Conservation (phyloP, 1,139 yeast genomes). For the Hyphopichia khmerensis region DNA sequence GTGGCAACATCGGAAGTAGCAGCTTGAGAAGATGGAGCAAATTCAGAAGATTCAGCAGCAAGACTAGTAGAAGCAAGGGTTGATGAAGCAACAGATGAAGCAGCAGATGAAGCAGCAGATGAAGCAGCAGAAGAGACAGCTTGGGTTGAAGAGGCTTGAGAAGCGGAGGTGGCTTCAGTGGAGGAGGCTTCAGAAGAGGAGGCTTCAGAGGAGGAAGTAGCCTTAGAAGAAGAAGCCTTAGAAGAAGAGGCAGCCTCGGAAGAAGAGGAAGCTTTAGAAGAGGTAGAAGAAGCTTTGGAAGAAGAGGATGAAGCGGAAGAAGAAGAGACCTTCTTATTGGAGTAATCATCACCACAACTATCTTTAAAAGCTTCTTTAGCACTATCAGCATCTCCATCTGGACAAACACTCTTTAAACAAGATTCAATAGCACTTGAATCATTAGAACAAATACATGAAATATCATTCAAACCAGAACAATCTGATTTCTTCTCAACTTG, state of each 20-base stretch:
- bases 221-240: conserved; percentile 12
- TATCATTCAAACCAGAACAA: conserved; percentile 59
- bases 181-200: conserved; percentile 9
- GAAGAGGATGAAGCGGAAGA: conserved; percentile 28
- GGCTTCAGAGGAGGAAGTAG: conserved; percentile 5
- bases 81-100: conserved; percentile 10
- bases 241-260: conserved; percentile 22
- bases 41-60: conserved; percentile 5
- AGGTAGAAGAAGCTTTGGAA: conserved; percentile 20
- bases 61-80: conserved; percentile 5
- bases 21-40: conserved; percentile 11
- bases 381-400: conserved; percentile 52
- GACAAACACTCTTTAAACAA: conserved; percentile 68
- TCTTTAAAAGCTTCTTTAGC: conserved; percentile 59
- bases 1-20: conserved; percentile 4
- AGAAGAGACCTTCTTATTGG: conserved; percentile 26
- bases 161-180: conserved; percentile 4
- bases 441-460: conserved; percentile 62
- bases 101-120: conserved; percentile 5
- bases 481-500: conserved; percentile 58
- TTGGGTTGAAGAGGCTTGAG: conserved; percentile 3
- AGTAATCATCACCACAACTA: conserved; percentile 46
- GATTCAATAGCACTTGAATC: conserved; percentile 49
- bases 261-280: conserved; percentile 16
- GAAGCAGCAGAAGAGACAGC: conserved; percentile 4